Evolutionary conservation across 2,329 filamentous ascomycete genomes (phyloP), one percentile per base, ranked within the genome.

Genomic region (Macrophomina tecta): DNA sequence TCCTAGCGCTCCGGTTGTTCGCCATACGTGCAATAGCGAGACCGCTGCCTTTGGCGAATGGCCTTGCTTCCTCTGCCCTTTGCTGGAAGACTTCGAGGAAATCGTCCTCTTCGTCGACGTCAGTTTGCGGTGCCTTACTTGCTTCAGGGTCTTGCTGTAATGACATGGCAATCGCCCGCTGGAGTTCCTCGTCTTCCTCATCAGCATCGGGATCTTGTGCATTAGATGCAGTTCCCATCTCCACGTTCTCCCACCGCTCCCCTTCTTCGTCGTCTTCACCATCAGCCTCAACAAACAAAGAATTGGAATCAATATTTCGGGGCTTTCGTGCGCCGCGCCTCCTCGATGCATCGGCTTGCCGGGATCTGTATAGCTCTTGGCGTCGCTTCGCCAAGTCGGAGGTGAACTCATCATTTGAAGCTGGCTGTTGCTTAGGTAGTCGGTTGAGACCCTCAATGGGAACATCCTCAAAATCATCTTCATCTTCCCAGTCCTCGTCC

Each of bases 361-460:
- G 69, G 4, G 82, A 82, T 61, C 81, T 78, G 72, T 85, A 85
- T 9, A 85, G 72, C 9, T 78, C 80, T 69, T 80, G 80, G 67
- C 84, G 79, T 69, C 82, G 80, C 60, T 78, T 81, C n/a, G 78
- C 73, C 14, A 82, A 46, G 51, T 78, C 75, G 36, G 73, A 72
- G 4, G 76, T 69, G 45, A 69, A 67, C 73, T 30, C 77, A 76
- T 64, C 77, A 69, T 65, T 80, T 75, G 69, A 80, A 77, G 75
- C 73, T 40, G 70, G 71, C 58, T 75, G 74, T 46, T 82, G 75
- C 71, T 90, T 94, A 0, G 93, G 93, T 16, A 97, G 80, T 61
- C 93, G 85, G 72, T 97, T 97, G 12, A 97, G 75, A 0, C 94
- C 94, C 76, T 95, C 92, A 56, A 97, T 94, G 0, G 94, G 93